Evolutionary conservation across 2,329 filamentous ascomycete genomes (phyloP), one percentile per base, ranked within the genome.

Genomic region (Emydomyces testavorans): DNA sequence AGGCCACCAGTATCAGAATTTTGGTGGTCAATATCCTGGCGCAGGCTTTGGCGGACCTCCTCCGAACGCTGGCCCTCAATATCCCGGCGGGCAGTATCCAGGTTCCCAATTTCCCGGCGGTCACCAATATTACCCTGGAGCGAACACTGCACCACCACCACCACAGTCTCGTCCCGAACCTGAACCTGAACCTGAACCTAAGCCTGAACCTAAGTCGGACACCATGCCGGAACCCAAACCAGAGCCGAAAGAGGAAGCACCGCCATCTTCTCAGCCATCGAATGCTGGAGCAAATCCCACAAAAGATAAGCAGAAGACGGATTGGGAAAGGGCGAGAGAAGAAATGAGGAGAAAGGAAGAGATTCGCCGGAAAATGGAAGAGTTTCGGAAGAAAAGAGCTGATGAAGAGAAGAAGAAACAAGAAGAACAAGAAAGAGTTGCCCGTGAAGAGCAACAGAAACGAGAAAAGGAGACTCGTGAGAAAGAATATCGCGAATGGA

Each of bases 381-480:
- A 54, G 56, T 60, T 41, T 59, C 62, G 39, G 60, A 68, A 50
- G 61, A 65, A 55, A 40, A 61, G 62, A 26, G 65, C 65, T 52
- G 64, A 66, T 45, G 64, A 65, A 34, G 53, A 65, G 24, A 58
- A 60, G 6, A 62, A 65, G 46, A 65, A 63, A 37, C 58, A 67
- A 46, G 59, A 59, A 40, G 58, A 67, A 43, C 59, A 63, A 2
- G 65, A 68, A 49, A 60, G 62, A 21, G 63, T 68, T 48, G 64
- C 61, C 5, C 65, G 66, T 58, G 65, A 68, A 49, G 63, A 64
- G 39, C 59, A 67, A 45, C 58, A 59, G 35, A 58, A 66, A 46
- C 60, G 62, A 1, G 66, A 69, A 48, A 61, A 63, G 20, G 66
- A 69, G 48, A 62, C 60, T 7, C 65, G 67, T 57, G 66, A 69